Percentiles rank a stretch among this genome's conserved stretches.
phyloP scores from a whole-genome alignment of 2,329 filamentous ascomycete genomes.

The Emericellopsis atlantica region DNA sequence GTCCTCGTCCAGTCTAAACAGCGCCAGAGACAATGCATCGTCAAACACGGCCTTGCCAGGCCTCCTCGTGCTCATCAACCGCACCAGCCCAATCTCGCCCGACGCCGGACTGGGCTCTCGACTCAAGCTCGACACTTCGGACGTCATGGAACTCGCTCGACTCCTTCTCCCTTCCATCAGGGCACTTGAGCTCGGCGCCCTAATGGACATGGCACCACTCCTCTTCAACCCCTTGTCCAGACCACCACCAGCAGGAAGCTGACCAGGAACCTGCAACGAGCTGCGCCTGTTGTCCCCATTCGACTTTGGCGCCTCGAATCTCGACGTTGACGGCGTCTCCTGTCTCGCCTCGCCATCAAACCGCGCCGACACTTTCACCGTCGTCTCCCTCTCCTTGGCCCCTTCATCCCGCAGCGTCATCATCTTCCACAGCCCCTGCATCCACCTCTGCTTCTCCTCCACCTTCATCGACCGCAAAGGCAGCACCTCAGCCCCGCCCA shows the following conservation, averaged over 20 bases:
- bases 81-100: slow-evolving; percentile 3
- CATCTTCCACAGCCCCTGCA: slow-evolving; percentile 15
- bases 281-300: too few species aligned
- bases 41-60: slow-evolving; percentile 4
- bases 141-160: not conserved
- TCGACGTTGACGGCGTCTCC: slow-evolving; percentile 6
- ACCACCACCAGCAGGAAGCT: too few species aligned
- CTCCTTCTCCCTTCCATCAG: slow-evolving; percentile 1
- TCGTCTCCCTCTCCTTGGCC: not conserved
- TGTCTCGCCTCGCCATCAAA: slow-evolving; percentile 3
- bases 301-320: too few species aligned
- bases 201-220: not conserved
- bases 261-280: too few species aligned
- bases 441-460: slow-evolving; percentile 20
- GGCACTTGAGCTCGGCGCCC: too few species aligned
- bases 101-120: slow-evolving; percentile 4
- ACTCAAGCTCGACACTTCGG: slow-evolving; percentile 1
- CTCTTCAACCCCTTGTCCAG: too few species aligned
- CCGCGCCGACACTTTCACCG: too few species aligned
- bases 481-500: slow-evolving; percentile 19
- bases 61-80: slow-evolving; percentile 7
- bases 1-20: slow-evolving; percentile 3
- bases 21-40: slow-evolving; percentile 4
- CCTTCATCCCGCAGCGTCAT: slow-evolving; percentile 9
- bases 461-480: slow-evolving; percentile 20